Evolutionary conservation across 1,139 yeast species (phyloP).

Genomic region (Yamadazyma sp.): DNA sequence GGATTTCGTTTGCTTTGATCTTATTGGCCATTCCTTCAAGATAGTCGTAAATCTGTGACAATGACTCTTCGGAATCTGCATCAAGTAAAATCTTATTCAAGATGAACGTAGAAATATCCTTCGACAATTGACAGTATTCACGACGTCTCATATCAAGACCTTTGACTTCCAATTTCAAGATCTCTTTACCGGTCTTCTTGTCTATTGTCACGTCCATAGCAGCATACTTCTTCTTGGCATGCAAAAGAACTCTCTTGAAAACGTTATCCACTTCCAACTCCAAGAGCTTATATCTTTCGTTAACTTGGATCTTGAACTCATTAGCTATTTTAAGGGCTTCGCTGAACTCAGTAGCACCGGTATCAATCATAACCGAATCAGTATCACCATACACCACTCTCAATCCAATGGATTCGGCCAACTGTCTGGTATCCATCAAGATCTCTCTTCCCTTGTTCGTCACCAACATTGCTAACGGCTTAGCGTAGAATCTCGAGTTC

Average conservation of each 20-base stretch:
- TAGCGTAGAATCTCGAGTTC: conserved; percentile 90
- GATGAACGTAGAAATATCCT: conserved; percentile 79
- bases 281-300: conserved; percentile 79
- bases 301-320: conserved; percentile 79
- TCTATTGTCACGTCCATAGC: conserved; percentile 66
- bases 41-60: conserved; percentile 70
- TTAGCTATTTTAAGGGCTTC: conserved; percentile 86
- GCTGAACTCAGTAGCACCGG: conserved; percentile 65
- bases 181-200: conserved; percentile 51
- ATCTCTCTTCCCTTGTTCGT: conserved; percentile 96
- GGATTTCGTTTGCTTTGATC: conserved; percentile 60
- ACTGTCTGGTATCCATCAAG: conserved; percentile 85
- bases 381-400: conserved; percentile 98
- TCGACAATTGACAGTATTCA: conserved; percentile 91
- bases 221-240: conserved; percentile 98
- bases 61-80: conserved; percentile 74
- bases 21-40: conserved; percentile 60
- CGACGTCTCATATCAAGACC: conserved; percentile 98
- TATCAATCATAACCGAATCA: conserved; percentile 98
- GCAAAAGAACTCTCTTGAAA: conserved; percentile 78
- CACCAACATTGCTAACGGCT: conserved; percentile 93
- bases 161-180: conserved; percentile 74
- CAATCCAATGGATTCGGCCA: conserved; percentile 82
- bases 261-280: conserved; percentile 96
- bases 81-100: conserved; percentile 72